Evolutionary conservation across 305 asterid genomes (phyloP).

Genomic region (Solanum chacoense): DNA sequence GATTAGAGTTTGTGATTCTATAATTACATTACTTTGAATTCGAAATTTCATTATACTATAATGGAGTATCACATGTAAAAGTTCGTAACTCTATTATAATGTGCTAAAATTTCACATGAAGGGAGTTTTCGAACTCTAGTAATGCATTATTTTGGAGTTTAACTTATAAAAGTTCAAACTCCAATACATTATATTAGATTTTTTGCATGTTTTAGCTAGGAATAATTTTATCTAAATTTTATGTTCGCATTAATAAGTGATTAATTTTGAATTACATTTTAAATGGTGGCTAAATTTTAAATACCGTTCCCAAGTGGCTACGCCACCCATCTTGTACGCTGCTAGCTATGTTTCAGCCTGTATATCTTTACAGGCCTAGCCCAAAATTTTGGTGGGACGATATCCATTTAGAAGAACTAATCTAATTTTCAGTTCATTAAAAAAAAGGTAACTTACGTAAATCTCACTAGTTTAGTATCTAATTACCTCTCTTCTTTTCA

Average conservation of each 20-base stretch:
- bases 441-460: too few relatives aligned
- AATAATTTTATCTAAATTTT: too few relatives aligned
- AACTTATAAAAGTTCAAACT: not conserved
- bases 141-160: not conserved
- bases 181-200: not conserved
- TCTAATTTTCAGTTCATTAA: not conserved
- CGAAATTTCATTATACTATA: too few relatives aligned
- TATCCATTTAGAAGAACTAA: not conserved
- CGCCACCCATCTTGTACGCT: not conserved
- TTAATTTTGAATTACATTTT: not conserved
- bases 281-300: not conserved
- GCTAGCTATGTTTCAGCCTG: not conserved
- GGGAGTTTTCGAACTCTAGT: not conserved
- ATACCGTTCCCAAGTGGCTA: not conserved
- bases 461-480: not conserved
- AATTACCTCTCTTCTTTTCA: not conserved
- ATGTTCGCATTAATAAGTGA: not conserved
- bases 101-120: not conserved
- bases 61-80: not conserved
- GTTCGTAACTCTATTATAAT: not conserved
- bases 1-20: not conserved
- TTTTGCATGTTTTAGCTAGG: not conserved
- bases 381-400: not conserved
- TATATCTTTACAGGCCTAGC: not conserved
- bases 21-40: too few relatives aligned